Base-by-base conservation (phyloP, 2,329 filamentous ascomycete genomes). In the Nakataea oryzae region DNA sequence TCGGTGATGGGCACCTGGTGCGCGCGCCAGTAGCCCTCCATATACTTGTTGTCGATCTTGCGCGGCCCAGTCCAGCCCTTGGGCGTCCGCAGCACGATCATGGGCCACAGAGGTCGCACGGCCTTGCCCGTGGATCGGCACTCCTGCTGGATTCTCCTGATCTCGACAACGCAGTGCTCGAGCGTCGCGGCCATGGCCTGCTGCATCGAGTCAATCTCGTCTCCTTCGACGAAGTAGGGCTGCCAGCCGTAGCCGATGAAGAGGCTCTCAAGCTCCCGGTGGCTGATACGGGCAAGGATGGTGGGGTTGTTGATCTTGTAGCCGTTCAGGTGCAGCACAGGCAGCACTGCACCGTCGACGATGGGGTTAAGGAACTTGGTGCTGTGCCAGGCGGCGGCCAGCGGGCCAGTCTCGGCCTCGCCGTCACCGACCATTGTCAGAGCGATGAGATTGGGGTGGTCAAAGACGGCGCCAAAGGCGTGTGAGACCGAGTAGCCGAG, bases 271-370 rank as follows among this genome's bases (percentile, higher is more conserved):
- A 93, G 79, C 74, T 93, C 89, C 65, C 88, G 83, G 71, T 91
- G 88, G 56, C 84, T 83, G 69, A 93, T 87, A 66, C 89, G 85
- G 17, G 89, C 85, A 21, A 92, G 81, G 0, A 93, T 70, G 6
- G 86, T 92, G 11, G 88, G 88, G 73, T 91, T 90, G 78, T 90
- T 90, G 78, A 92, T 92, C 79, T 93, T 93, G 81, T 92, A 93
- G 58, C 89, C 89, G 68, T 93, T 93, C 41, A 93, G 79, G 72
- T 93, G 88, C 13, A 93, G 80, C 7, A 93, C 85, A 0, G 89
- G 89, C 1, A 93, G 79, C 9, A 93, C 89, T 50, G 88, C 89
- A 32, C 89, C 89, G 68, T 92, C 89, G 0, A 83, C 87, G 67
- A 90, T 87, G 5, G 89, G 89, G 70, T 92, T 91, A 66, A 93